Conservation (phyloP, 495 filamentous ascomycete species). For the Apiosordaria backusii region DNA sequence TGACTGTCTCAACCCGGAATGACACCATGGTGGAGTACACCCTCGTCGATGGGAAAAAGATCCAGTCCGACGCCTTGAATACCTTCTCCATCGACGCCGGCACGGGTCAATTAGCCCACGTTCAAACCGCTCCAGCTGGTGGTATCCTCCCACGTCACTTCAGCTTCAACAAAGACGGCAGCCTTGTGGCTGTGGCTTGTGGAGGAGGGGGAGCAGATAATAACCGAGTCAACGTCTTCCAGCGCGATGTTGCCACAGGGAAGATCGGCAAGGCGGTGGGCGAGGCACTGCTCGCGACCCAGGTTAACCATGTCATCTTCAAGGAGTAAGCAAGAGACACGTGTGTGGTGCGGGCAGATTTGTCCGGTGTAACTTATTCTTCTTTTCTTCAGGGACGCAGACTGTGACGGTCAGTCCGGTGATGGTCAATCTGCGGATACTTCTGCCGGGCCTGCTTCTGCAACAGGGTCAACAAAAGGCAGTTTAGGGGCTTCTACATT, state of each 20-base stretch:
- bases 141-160: conserved; percentile 63
- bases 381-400: background rate
- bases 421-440: too few relatives aligned
- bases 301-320: conserved; percentile 60
- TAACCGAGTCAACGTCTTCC: conserved; percentile 56
- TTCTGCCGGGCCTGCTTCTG: background rate
- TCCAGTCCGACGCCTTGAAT: conserved; percentile 46
- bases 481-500: background rate
- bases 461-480: background rate
- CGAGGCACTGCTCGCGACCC: conserved; percentile 45
- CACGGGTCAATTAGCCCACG: conserved; percentile 49
- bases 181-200: conserved; percentile 59
- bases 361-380: background rate
- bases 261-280: conserved; percentile 51
- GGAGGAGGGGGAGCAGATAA: conserved; percentile 54
- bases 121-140: conserved; percentile 52
- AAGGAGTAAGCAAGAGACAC: conserved; percentile 41
- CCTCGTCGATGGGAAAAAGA: conserved; percentile 36
- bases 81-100: conserved; percentile 43
- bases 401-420: background rate
- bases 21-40: conserved; percentile 52
- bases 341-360: background rate
- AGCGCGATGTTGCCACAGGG: conserved; percentile 54
- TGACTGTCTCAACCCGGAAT: conserved; percentile 61
- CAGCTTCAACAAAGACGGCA: conserved; percentile 59